Evolutionary conservation across 139 green algal genomes (phyloP).

Genomic region (Astrephomene gubernaculifera): DNA sequence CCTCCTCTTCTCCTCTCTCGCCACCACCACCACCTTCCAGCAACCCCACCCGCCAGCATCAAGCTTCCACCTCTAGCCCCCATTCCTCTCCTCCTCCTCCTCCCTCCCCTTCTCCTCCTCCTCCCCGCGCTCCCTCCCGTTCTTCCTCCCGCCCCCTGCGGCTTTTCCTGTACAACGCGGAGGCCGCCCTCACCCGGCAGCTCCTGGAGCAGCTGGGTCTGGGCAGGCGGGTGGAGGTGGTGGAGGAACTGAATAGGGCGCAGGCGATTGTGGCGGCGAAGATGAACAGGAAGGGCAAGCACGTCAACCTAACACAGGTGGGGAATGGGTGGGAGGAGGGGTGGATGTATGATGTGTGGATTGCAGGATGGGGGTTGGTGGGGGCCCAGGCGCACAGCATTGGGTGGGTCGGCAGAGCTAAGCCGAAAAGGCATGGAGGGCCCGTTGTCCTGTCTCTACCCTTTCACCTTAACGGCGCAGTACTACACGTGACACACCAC

Average conservation of each 20-base stretch:
- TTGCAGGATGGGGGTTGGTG: background rate
- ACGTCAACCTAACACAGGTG: constrained; percentile 44
- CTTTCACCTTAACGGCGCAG: too few relatives aligned
- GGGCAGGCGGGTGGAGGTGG: constrained; percentile 21
- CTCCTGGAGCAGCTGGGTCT: constrained; percentile 22
- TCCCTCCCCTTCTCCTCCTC: too few relatives aligned
- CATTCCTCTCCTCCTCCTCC: background rate
- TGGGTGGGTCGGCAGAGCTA: background rate
- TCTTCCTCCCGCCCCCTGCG: too few relatives aligned
- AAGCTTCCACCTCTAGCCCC: background rate
- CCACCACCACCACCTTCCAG: background rate
- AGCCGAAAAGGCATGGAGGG: background rate
- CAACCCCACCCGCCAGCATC: background rate
- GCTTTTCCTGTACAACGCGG: constrained; percentile 39
- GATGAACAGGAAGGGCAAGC: constrained; percentile 9
- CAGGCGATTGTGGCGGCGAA: constrained; percentile 36
- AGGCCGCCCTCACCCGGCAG: constrained; percentile 6
- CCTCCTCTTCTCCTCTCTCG: background rate
- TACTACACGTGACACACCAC: background rate
- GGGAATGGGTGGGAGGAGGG: background rate
- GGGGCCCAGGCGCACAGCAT: background rate
- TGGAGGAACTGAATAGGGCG: constrained; percentile 14
- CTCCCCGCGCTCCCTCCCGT: too few relatives aligned
- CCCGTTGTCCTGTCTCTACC: background rate
- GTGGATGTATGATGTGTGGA: too few relatives aligned